Percentiles rank a stretch among this genome's conserved stretches.
Evolutionary conservation across 495 filamentous ascomycete species (phyloP).

Genomic region (Daldinia vernicosa): DNA sequence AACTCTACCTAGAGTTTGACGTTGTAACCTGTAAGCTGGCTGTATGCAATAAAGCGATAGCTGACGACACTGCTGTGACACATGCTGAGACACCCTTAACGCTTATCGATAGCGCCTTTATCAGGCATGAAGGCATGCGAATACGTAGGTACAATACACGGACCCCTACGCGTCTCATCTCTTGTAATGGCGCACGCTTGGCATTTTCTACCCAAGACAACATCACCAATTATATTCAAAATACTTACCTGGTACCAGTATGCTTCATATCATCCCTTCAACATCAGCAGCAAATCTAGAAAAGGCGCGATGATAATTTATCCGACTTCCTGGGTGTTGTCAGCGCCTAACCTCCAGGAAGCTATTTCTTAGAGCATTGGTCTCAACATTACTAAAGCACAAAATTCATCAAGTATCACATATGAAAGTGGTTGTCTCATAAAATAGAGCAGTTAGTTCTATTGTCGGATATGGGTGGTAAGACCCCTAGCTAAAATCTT

Average conservation of each 20-base stretch:
- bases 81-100: not conserved
- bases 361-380: no score
- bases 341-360: no score
- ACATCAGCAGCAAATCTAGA: no score
- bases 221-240: no score
- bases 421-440: not conserved
- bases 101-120: not conserved
- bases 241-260: not conserved
- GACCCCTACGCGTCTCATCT: no score
- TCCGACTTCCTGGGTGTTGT: no score
- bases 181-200: no score
- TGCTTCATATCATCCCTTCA: not conserved
- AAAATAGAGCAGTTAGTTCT: not conserved
- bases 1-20: conserved; percentile 1
- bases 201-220: no score
- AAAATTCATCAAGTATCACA: not conserved
- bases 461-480: not conserved
- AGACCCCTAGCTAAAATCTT: not conserved
- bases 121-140: no score
- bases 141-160: no score
- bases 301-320: no score
- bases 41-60: not conserved
- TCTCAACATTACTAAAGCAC: not conserved
- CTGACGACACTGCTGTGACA: not conserved
- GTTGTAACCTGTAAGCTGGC: not conserved